These are phyloP conservation scores for Hypoxylon lenormandii DNA, from an alignment of 495 filamentous ascomycete genomes.

Conservation along the genomic window DNA sequence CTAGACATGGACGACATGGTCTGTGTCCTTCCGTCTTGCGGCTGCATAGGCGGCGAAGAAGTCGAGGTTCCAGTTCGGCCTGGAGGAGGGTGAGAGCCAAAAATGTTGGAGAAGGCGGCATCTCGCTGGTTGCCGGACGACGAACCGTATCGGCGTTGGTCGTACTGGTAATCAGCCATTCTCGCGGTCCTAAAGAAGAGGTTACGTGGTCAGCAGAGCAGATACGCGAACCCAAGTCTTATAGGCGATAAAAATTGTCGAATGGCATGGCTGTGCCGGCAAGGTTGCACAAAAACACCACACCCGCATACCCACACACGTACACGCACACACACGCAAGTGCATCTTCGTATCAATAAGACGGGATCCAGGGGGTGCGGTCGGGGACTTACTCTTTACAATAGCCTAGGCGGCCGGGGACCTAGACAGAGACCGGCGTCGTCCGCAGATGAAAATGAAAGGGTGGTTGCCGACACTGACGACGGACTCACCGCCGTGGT, in stretches of 20 bases:
- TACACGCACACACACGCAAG: conserved; percentile 17
- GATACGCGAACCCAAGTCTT: conserved; percentile 17
- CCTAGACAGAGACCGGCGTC: conserved; percentile 49
- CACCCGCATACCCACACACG: conserved; percentile 9
- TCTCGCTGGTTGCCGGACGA: conserved; percentile 83
- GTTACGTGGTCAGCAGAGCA: conserved; percentile 40
- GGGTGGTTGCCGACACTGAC: conserved; percentile 37
- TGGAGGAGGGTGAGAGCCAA: conserved; percentile 85
- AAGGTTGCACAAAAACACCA: conserved; percentile 42
- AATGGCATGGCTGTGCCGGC: conserved; percentile 24
- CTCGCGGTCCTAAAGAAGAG: conserved; percentile 48
- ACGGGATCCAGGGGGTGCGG: conserved; percentile 21
- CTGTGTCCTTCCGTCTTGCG: conserved; percentile 76
- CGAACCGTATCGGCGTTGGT: conserved; percentile 74
- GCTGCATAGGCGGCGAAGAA: conserved; percentile 58
- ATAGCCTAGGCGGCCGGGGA: conserved; percentile 51
- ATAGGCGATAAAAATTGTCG: conserved; percentile 25
- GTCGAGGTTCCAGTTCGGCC: conserved; percentile 90
- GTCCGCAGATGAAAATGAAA: conserved; percentile 31
- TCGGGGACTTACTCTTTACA: conserved; percentile 47
- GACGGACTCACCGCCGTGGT: conserved; percentile 46
- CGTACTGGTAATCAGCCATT: conserved; percentile 92
- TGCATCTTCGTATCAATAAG: conserved; percentile 40
- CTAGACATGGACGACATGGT: conserved; percentile 90
- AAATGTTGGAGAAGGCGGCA: conserved; percentile 95